Evolutionary conservation across 805 yeast species (phyloP).

Genomic region (Metschnikowia baotianmanensis): DNA sequence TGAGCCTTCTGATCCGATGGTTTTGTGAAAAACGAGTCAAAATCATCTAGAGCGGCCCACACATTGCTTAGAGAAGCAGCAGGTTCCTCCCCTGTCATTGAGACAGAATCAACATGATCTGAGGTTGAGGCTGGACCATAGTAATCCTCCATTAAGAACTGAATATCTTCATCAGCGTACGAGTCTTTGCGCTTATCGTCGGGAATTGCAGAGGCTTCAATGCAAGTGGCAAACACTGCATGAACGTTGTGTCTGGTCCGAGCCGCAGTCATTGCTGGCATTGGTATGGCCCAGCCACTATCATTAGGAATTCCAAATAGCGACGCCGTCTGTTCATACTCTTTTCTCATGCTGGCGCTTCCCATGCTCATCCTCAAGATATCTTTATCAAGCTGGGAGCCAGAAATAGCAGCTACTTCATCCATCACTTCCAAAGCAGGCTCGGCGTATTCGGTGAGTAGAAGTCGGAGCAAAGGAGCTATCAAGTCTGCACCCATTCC

Average conservation of each 20-base stretch:
- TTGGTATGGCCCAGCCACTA: conserved; percentile 95
- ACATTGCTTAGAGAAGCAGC: conserved; percentile 81
- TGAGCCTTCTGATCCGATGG: conserved; percentile 34
- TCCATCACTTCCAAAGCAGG: conserved; percentile 88
- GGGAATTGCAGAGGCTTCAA: conserved; percentile 35
- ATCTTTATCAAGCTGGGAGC: conserved; percentile 87
- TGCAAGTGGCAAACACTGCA: conserved; percentile 89
- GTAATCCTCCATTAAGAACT: conserved; percentile 62
- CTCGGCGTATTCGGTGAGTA: conserved; percentile 82
- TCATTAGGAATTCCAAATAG: conserved; percentile 94
- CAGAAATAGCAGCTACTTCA: conserved; percentile 79
- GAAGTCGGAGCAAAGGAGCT: conserved; percentile 78
- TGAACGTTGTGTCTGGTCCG: conserved; percentile 90
- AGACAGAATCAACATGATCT: conserved; percentile 44
- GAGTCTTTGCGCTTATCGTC: conserved; percentile 23
- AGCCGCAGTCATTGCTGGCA: conserved; percentile 89
- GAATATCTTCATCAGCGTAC: conserved; percentile 35
- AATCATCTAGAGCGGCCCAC: conserved; percentile 89
- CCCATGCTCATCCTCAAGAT: conserved; percentile 91
- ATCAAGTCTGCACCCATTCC: conserved; percentile 95
- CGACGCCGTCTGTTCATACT: conserved; percentile 82
- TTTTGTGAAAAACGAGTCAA: conserved; percentile 84
- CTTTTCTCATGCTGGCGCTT: conserved; percentile 70
- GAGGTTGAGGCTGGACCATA: conserved; percentile 37
- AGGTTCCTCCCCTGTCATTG: conserved; percentile 54